A percentile compares a stretch with the other conserved stretches of the same genome.
Conservation (phyloP, 2,329 filamentous ascomycete genomes). For the Podosphaera aphanis region DNA sequence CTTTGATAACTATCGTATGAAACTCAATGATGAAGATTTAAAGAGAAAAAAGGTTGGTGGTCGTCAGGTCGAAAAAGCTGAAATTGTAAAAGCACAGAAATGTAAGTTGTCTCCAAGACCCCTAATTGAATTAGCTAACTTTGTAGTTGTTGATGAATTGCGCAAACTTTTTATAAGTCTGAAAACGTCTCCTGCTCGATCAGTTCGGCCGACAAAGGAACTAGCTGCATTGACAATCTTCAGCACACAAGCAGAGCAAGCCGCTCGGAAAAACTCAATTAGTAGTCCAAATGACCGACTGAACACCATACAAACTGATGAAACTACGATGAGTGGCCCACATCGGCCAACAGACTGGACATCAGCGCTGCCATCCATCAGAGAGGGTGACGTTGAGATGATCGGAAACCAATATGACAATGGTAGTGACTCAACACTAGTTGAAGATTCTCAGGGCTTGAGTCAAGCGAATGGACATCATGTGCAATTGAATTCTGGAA, state of each 20-base stretch:
- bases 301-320: background rate
- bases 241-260: slow-evolving; percentile 28
- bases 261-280: slow-evolving; percentile 24
- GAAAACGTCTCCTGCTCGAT: slow-evolving; percentile 34
- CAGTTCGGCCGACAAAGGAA: slow-evolving; percentile 48
- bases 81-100: slow-evolving; percentile 39
- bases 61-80: slow-evolving; percentile 33
- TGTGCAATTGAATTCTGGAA: background rate
- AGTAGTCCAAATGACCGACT: slow-evolving; percentile 3
- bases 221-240: slow-evolving; percentile 62
- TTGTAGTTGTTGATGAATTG: slow-evolving; percentile 50
- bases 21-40: slow-evolving; percentile 38
- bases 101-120: slow-evolving; percentile 29
- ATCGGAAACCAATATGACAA: slow-evolving; percentile 12
- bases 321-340: slow-evolving; percentile 10
- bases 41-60: slow-evolving; percentile 53
- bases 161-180: slow-evolving; percentile 46
- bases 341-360: slow-evolving; percentile 9
- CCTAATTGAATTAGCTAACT: slow-evolving; percentile 1
- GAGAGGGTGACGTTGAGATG: slow-evolving; percentile 14
- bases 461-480: background rate
- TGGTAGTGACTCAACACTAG: slow-evolving; percentile 19
- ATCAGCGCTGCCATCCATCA: slow-evolving; percentile 2
- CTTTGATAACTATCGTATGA: slow-evolving; percentile 47
- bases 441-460: slow-evolving; percentile 13